phyloP scores from a whole-genome alignment of 331 rosid species.

The Spiraea crenata region DNA sequence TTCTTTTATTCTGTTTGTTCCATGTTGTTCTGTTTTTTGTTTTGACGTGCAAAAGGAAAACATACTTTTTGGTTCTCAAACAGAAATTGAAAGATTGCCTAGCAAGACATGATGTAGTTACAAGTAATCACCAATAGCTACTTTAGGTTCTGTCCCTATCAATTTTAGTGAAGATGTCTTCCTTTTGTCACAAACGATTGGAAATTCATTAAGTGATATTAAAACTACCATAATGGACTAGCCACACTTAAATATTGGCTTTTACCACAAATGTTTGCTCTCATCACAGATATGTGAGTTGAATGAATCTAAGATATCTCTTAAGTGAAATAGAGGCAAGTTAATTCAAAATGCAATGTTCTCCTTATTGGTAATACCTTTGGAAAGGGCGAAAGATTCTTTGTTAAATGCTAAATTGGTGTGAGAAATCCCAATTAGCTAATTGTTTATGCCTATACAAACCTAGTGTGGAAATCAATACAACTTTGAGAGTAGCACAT shows the following conservation, averaged over 20 bases:
- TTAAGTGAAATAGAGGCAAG: too few species aligned
- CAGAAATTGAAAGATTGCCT: neutral
- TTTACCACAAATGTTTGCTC: too few species aligned
- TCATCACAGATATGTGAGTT: too few species aligned
- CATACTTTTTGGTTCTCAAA: neutral
- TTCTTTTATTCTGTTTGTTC: neutral
- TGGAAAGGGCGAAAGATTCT: neutral
- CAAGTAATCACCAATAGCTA: neutral
- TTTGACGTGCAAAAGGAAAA: neutral
- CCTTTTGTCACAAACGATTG: too few species aligned
- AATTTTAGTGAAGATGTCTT: neutral
- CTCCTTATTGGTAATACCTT: neutral
- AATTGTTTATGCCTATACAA: neutral
- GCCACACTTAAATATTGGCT: too few species aligned
- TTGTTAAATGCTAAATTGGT: neutral
- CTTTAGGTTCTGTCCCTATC: slow-evolving; percentile 12
- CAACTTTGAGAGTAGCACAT: slow-evolving; percentile 19
- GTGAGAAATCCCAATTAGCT: slow-evolving; percentile 19
- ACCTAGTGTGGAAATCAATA: slow-evolving; percentile 3
- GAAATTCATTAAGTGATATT: too few species aligned
- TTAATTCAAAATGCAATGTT: neutral
- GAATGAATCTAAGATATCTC: too few species aligned
- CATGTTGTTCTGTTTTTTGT: slow-evolving; percentile 1
- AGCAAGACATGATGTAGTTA: neutral
- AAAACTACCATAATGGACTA: too few species aligned